Evolutionary conservation across 1,284 basidiomycete genomes (phyloP), one percentile per base, ranked within the genome.

Genomic region (Microbotryum violaceum): DNA sequence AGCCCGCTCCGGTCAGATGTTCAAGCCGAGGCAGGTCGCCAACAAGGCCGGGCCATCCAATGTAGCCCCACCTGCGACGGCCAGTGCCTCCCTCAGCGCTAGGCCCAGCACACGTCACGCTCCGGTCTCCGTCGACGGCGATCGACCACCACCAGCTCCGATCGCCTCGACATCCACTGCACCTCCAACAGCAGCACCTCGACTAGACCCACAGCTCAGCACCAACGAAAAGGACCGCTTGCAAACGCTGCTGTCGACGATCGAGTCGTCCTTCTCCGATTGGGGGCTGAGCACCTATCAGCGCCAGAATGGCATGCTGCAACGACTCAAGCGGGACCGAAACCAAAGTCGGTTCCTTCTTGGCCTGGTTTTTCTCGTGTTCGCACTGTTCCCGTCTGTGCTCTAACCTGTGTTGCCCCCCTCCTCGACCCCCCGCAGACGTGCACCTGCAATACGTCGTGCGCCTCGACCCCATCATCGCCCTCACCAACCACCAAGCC

Each of bases 381-480:
- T 27, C n/a, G n/a, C n/a, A n/a, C n/a, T n/a, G n/a, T n/a, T 27
- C 27, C 27, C 27, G 27, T 27, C 27, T 27, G 27, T 27, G 27
- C 27, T 27, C 27, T 27, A 27, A 27, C 27, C 27, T 7, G 6
- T 31, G 1, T 6, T 31, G 2, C 7, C 18, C 29, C 0, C 23
- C 1, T 0, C 42, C 37, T 42, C 37, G 37, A 42, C 29, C 37
- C 37, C 37, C 37, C 20, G 9, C 53, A 70, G 67, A 48, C 33
- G 61, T 70, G 0, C 69, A 70, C 45, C 46, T 69, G 20, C 60
- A 55, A 10, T 61, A 68, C n/a, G 44, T 70, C 6, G 46, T 71
- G 1, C 5, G 31, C 2, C 25, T 69, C 1, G 56, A 59, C 7
- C 51, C 60, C 0, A 57, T 71, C 0, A 46, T 60, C 7, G 61